Percentiles rank a stretch among this genome's conserved stretches.
phyloP scores from a whole-genome alignment of 441 rosid species.

The Sinapis alba region DNA sequence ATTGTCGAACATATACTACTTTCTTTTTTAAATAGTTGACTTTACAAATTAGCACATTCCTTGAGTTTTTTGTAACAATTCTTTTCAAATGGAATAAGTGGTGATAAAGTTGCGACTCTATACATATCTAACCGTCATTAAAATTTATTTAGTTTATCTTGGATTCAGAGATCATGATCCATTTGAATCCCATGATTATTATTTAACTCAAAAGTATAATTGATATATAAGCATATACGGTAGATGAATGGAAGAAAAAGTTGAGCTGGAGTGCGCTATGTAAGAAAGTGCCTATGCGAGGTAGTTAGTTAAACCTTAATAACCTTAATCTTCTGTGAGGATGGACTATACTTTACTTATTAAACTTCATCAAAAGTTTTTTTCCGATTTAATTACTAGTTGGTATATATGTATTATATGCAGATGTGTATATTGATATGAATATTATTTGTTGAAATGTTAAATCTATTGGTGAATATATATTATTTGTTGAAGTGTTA shows the following conservation, averaged over 20 bases:
- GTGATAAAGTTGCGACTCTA: slow-evolving; percentile 19
- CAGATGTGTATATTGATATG: neutral
- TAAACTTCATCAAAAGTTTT: neutral
- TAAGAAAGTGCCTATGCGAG: slow-evolving; percentile 27
- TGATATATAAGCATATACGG: slow-evolving; percentile 2
- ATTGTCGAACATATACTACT: neutral
- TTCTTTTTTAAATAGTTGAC: slow-evolving; percentile 3
- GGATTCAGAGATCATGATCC: slow-evolving; percentile 17
- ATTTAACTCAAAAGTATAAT: slow-evolving; percentile 20
- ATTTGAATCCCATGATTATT: slow-evolving; percentile 10
- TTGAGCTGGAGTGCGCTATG: slow-evolving; percentile 8
- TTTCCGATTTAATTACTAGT: neutral
- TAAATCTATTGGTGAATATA: neutral
- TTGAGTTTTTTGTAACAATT: neutral
- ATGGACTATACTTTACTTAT: slow-evolving; percentile 16
- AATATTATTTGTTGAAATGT: neutral
- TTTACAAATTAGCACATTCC: slow-evolving; percentile 2
- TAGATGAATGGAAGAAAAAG: slow-evolving; percentile 22
- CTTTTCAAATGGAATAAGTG: neutral
- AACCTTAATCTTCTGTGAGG: neutral
- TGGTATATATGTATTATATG: neutral
- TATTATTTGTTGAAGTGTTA: neutral
- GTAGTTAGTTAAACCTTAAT: neutral
- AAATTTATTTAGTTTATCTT: slow-evolving; percentile 24
- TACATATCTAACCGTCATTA: slow-evolving; percentile 29